Percentiles rank a stretch among this genome's conserved stretches.
These are phyloP conservation scores for Cudoniella acicularis DNA, from an alignment of 495 filamentous ascomycete species.

Conservation along the genomic window DNA sequence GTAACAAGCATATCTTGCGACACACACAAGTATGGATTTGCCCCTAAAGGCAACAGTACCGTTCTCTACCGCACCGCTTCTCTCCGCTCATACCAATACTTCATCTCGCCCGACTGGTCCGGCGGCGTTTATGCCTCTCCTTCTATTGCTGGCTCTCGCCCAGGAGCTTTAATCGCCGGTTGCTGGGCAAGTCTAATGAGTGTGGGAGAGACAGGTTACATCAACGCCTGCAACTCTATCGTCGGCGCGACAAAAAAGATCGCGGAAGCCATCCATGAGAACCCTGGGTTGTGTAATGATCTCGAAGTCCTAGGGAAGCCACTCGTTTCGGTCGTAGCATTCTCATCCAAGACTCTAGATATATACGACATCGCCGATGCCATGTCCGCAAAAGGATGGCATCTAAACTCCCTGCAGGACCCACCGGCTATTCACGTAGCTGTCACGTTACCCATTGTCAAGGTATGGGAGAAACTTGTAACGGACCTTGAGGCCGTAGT, in stretches of 20 bases:
- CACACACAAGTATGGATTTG: constrained; percentile 99
- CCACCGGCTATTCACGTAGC: constrained; percentile 95
- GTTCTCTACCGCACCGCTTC: constrained; percentile 79
- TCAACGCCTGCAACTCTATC: constrained; percentile 78
- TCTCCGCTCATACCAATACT: constrained; percentile 88
- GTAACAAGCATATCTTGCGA: constrained; percentile 95
- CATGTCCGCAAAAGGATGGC: constrained; percentile 83
- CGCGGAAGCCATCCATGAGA: constrained; percentile 64
- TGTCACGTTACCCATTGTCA: constrained; percentile 84
- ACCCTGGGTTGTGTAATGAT: constrained; percentile 62
- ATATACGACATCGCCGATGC: constrained; percentile 86
- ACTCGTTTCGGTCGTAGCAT: constrained; percentile 85
- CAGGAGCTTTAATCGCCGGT: constrained; percentile 88
- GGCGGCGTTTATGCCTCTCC: constrained; percentile 96
- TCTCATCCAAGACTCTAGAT: constrained; percentile 71
- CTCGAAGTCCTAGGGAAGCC: constrained; percentile 81
- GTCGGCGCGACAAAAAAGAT: constrained; percentile 85
- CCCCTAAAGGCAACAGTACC: constrained; percentile 92
- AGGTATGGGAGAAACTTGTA: constrained; percentile 72
- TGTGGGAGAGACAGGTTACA: constrained; percentile 86
- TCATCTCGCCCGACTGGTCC: constrained; percentile 90
- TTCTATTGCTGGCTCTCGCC: constrained; percentile 82
- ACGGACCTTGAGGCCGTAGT: constrained; percentile 74
- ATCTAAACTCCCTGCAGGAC: constrained; percentile 85
- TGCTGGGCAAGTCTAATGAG: constrained; percentile 90